Percentiles rank a stretch among this genome's conserved stretches.
Evolutionary conservation across 495 filamentous ascomycete genomes (phyloP).

Genomic region (Penicillium cataractarum): DNA sequence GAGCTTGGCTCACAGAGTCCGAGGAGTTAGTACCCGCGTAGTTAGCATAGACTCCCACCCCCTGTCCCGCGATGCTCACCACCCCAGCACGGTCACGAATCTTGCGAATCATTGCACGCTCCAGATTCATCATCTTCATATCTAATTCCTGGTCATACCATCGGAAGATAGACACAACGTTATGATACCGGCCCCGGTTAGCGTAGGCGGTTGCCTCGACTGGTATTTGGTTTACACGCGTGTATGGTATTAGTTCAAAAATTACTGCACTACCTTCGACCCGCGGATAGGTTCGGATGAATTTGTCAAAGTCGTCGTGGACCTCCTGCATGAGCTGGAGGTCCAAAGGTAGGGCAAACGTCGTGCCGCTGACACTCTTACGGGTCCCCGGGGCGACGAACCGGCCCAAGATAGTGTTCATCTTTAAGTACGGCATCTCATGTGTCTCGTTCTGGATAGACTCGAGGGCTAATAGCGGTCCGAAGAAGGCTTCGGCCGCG

Average conservation of each 20-base stretch:
- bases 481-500: slow-evolving; percentile 38
- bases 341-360: slow-evolving; percentile 20
- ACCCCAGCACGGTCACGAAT: slow-evolving; percentile 10
- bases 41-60: slow-evolving; percentile 10
- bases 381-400: background rate
- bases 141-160: slow-evolving; percentile 20
- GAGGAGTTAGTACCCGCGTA: background rate
- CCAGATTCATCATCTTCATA: slow-evolving; percentile 1
- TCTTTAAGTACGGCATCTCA: slow-evolving; percentile 32
- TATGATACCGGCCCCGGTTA: slow-evolving; percentile 25
- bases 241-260: slow-evolving; percentile 24
- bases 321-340: slow-evolving; percentile 13
- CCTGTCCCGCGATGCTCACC: background rate
- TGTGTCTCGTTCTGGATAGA: slow-evolving; percentile 27
- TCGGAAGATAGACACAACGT: slow-evolving; percentile 18
- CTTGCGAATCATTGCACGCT: slow-evolving; percentile 11
- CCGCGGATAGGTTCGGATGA: slow-evolving; percentile 11
- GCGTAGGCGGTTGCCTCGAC: slow-evolving; percentile 22
- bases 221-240: slow-evolving; percentile 9
- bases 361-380: slow-evolving; percentile 14
- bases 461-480: slow-evolving; percentile 28
- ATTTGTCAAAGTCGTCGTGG: slow-evolving; percentile 17
- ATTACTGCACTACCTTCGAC: slow-evolving; percentile 13
- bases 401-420: slow-evolving; percentile 12
- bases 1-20: background rate